Percentiles rank a stretch among this genome's conserved stretches.
phyloP scores from a whole-genome alignment of 371 early-diverging fungal species.

The Basidiobolus meristosporus region DNA sequence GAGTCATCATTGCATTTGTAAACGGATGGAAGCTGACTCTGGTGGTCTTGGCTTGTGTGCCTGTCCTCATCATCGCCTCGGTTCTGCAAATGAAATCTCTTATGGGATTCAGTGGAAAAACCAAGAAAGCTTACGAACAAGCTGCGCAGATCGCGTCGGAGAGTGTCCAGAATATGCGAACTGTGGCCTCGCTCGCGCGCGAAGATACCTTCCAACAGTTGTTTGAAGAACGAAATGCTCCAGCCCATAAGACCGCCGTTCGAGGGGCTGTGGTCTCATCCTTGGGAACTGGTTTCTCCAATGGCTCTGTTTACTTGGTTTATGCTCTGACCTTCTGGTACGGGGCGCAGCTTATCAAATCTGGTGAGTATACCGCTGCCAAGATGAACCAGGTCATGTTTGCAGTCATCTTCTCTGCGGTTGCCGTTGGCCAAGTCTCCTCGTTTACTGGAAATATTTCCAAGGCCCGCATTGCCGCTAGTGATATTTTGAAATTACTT shows the following conservation, averaged over 20 bases:
- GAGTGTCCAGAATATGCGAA: slow-evolving; percentile 71
- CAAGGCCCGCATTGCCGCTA: slow-evolving; percentile 4
- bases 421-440: slow-evolving; percentile 4
- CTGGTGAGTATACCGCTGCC: slow-evolving; percentile 1
- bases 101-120: slow-evolving; percentile 1
- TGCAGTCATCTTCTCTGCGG: slow-evolving; percentile 3
- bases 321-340: slow-evolving; percentile 37
- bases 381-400: slow-evolving; percentile 2
- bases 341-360: slow-evolving; percentile 8
- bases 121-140: slow-evolving; percentile 34
- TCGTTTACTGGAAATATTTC: slow-evolving; percentile 3
- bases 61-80: slow-evolving; percentile 11
- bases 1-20: slow-evolving; percentile 26
- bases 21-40: slow-evolving; percentile 48
- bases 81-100: slow-evolving; percentile 4
- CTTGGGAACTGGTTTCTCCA: slow-evolving; percentile 36
- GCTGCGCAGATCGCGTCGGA: slow-evolving; percentile 66
- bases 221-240: slow-evolving; percentile 31
- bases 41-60: slow-evolving; percentile 32
- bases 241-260: too few relatives aligned
- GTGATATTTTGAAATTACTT: neutral
- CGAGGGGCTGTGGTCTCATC: slow-evolving; percentile 26
- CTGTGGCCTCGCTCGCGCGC: slow-evolving; percentile 65
- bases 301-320: slow-evolving; percentile 32
- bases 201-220: slow-evolving; percentile 46